These are phyloP conservation scores for Leishmania tropica DNA, from an alignment of 208 protist species.

Conservation along the genomic window DNA sequence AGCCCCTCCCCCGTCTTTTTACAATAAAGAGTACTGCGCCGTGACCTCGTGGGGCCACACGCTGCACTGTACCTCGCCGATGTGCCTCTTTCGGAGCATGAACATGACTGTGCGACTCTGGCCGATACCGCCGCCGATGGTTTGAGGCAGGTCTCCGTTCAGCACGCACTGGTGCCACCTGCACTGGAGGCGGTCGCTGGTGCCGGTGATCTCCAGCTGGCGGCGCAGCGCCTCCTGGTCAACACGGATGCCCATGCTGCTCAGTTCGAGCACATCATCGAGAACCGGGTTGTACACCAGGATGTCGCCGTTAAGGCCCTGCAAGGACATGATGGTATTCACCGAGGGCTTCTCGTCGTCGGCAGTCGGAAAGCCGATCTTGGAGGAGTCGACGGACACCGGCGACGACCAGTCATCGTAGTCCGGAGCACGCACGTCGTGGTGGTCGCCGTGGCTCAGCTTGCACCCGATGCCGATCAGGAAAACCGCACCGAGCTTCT, in stretches of 20 bases:
- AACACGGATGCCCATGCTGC: constrained; percentile 93
- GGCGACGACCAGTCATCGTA: constrained; percentile 94
- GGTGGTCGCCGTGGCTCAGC: constrained; percentile 75
- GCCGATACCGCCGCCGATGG: constrained; percentile 87
- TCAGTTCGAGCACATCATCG: constrained; percentile 88
- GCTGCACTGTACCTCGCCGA: constrained; percentile 92
- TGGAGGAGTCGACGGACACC: constrained; percentile 34
- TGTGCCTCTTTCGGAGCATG: constrained; percentile 89
- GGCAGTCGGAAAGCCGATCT: constrained; percentile 37
- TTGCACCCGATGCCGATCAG: constrained; percentile 89
- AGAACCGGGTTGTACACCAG: constrained; percentile 86
- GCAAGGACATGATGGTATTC: constrained; percentile 57
- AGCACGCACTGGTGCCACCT: constrained; percentile 84
- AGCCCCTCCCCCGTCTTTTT: not conserved
- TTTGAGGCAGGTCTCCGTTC: constrained; percentile 78
- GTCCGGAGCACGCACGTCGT: constrained; percentile 89
- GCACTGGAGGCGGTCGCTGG: constrained; percentile 62
- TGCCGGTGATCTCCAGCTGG: constrained; percentile 77
- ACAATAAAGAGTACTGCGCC: constrained; percentile 37
- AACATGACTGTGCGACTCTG: constrained; percentile 91
- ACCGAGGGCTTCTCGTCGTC: constrained; percentile 41
- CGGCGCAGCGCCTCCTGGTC: constrained; percentile 72
- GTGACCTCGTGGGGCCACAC: constrained; percentile 70
- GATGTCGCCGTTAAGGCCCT: constrained; percentile 91
- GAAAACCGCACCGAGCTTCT: constrained; percentile 89